Percentiles rank a stretch among this genome's conserved stretches.
These are phyloP conservation scores for Irpex lacteus DNA, from an alignment of 1,284 basidiomycete genomes.

Conservation along the genomic window DNA sequence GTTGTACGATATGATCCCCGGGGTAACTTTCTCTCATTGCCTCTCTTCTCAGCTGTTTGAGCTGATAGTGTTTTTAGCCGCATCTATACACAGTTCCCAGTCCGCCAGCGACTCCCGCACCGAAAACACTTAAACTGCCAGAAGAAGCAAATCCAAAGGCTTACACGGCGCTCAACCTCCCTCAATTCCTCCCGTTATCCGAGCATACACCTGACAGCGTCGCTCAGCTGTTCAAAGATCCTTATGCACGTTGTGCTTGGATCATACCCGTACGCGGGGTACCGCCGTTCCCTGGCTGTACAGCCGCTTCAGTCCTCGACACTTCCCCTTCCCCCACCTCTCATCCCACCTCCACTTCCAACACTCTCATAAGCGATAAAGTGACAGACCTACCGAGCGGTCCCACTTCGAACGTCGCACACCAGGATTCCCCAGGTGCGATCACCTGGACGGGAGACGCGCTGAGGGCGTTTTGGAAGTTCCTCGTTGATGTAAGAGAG, in stretches of 20 bases:
- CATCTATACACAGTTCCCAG: neutral
- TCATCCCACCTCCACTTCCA: constrained; percentile 11
- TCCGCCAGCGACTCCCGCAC: neutral
- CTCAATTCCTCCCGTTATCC: neutral
- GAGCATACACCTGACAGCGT: neutral
- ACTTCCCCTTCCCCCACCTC: neutral
- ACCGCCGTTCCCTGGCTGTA: constrained; percentile 48
- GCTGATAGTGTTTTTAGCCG: neutral
- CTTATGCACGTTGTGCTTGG: constrained; percentile 37
- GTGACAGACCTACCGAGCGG: neutral
- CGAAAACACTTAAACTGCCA: neutral
- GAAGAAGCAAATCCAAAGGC: neutral
- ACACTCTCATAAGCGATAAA: too few species aligned
- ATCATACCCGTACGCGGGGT: constrained; percentile 59
- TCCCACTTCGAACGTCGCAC: neutral
- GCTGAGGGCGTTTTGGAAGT: constrained; percentile 50
- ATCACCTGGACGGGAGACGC: constrained; percentile 52
- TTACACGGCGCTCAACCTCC: neutral
- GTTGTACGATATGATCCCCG: neutral
- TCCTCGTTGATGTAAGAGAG: constrained; percentile 41
- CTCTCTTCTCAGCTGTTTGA: neutral
- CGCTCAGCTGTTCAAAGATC: neutral
- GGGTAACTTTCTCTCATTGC: neutral
- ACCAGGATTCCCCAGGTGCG: constrained; percentile 10
- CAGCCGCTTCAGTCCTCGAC: constrained; percentile 36